Percentiles rank a stretch among this genome's conserved stretches.
Evolutionary conservation across 768 basidiomycete species (phyloP).

Genomic region (Boletus pseudo-olivaceus): DNA sequence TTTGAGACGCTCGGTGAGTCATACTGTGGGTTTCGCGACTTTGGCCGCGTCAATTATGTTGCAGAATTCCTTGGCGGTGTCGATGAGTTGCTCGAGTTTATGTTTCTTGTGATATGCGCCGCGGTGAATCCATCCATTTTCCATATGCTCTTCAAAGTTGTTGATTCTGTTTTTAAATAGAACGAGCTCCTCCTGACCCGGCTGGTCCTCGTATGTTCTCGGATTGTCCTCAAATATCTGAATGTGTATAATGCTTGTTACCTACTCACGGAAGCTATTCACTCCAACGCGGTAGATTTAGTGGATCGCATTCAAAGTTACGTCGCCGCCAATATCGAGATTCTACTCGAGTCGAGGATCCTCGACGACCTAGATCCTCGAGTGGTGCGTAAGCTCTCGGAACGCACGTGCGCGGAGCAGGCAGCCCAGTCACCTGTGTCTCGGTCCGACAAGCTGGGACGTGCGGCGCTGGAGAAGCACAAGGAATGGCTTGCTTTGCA

Average conservation of each 20-base stretch:
- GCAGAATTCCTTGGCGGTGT: constrained; percentile 59
- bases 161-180: constrained; percentile 34
- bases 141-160: too few relatives aligned
- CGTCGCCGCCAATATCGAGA: constrained; percentile 81
- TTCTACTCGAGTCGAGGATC: constrained; percentile 74
- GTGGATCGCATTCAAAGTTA: constrained; percentile 72
- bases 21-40: background rate
- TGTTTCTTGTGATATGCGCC: constrained; percentile 81
- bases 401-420: constrained; percentile 58
- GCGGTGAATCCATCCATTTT: constrained; percentile 51
- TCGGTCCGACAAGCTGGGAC: constrained; percentile 51
- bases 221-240: constrained; percentile 61
- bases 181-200: constrained; percentile 88
- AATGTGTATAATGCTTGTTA: constrained; percentile 75
- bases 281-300: constrained; percentile 69
- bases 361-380: constrained; percentile 70
- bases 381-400: constrained; percentile 64
- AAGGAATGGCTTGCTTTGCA: constrained; percentile 67
- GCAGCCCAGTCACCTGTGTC: constrained; percentile 61
- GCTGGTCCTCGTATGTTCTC: constrained; percentile 79
- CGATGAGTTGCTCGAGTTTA: constrained; percentile 80
- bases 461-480: constrained; percentile 56
- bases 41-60: constrained; percentile 1
- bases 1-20: constrained; percentile 68
- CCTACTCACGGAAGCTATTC: constrained; percentile 76